phyloP scores from a whole-genome alignment of 202 grass and related monocot genomes.

The Cymbopogon flexuosus region DNA sequence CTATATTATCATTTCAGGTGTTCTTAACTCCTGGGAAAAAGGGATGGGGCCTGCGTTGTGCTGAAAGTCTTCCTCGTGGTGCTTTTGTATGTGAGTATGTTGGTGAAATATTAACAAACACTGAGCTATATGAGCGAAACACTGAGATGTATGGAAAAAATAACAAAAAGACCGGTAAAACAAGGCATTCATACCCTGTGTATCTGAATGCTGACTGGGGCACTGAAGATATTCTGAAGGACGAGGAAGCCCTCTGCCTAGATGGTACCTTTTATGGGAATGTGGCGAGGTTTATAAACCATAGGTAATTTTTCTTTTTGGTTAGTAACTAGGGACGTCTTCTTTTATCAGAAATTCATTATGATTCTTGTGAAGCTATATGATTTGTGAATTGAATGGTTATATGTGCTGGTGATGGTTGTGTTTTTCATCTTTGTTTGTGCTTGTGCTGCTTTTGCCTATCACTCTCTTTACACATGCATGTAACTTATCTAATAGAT shows the following conservation, averaged over 20 bases:
- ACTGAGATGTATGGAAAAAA: background rate
- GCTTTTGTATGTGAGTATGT: constrained; percentile 88
- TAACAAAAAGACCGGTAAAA: constrained; percentile 32
- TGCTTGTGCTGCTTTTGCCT: background rate
- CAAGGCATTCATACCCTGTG: constrained; percentile 69
- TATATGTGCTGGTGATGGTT: background rate
- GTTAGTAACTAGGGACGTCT: background rate
- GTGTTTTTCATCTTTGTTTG: background rate
- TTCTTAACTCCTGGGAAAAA: constrained; percentile 68
- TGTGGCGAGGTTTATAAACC: constrained; percentile 88
- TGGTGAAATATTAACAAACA: constrained; percentile 93
- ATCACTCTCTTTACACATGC: background rate
- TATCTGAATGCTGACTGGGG: constrained; percentile 75
- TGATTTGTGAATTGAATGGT: background rate
- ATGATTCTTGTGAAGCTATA: background rate
- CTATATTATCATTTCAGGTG: constrained; percentile 47
- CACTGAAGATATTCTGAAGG: constrained; percentile 73
- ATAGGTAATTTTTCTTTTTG: constrained; percentile 50
- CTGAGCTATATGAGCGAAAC: constrained; percentile 64
- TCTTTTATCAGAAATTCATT: background rate
- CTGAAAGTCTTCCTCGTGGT: constrained; percentile 61
- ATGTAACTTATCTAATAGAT: background rate
- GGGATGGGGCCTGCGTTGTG: constrained; percentile 67
- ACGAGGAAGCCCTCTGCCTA: constrained; percentile 79
- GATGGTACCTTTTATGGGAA: constrained; percentile 93